Conservation (phyloP, 2,329 filamentous ascomycete genomes). For the Aspergillus ustus region DNA sequence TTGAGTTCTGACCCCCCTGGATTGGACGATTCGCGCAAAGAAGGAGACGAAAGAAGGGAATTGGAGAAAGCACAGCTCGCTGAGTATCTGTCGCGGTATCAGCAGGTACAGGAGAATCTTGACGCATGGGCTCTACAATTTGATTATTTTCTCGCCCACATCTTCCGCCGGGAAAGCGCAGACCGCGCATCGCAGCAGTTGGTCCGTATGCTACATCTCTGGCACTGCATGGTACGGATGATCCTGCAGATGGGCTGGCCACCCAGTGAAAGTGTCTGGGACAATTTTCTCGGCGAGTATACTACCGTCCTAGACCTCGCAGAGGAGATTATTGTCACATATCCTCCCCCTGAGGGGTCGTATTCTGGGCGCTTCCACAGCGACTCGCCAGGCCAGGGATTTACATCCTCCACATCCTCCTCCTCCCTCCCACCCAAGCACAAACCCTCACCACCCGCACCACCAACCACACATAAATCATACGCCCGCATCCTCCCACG, state of each 20-base stretch:
- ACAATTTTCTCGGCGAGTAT: slow-evolving; percentile 16
- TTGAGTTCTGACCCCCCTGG: slow-evolving; percentile 11
- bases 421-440: neutral
- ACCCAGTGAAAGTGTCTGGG: slow-evolving; percentile 18
- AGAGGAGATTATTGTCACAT: slow-evolving; percentile 16
- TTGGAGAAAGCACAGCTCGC: neutral
- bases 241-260: slow-evolving; percentile 19
- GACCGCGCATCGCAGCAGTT: neutral
- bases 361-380: neutral
- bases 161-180: neutral
- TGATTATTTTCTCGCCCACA: slow-evolving; percentile 19
- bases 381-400: neutral
- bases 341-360: neutral
- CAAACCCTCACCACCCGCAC: neutral
- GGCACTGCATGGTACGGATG: slow-evolving; percentile 19
- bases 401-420: neutral
- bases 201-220: slow-evolving; percentile 20
- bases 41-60: neutral
- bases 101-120: slow-evolving; percentile 15
- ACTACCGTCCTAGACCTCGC: slow-evolving; percentile 13
- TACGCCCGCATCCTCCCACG: slow-evolving; percentile 11
- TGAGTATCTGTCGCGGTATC: slow-evolving; percentile 10
- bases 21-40: neutral
- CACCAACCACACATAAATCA: neutral
- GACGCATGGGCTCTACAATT: slow-evolving; percentile 18